Base-by-base conservation (phyloP, 129 eudicot species). In the Escallonia herrerae region DNA sequence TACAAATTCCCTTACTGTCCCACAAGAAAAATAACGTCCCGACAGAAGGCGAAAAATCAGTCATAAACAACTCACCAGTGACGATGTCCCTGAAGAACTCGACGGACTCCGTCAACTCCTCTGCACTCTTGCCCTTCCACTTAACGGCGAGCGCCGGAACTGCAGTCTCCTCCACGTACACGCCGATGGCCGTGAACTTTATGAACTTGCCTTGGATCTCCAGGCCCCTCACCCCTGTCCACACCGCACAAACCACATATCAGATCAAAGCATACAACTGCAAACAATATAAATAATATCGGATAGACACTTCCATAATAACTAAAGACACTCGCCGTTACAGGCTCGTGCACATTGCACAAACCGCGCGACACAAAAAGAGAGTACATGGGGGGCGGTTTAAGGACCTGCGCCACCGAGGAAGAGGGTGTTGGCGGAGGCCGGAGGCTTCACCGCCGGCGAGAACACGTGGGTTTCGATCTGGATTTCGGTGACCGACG, bases 351-450 rank as follows among this genome's bases (percentile, higher is more conserved):
- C 33, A 22, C 33, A 1, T 22, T 22, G 33, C 1, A 1, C 33
- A 22, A 22, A 22, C 33, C 33, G 1, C 33, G 33, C 33, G 33
- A 22, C 33, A 22, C 33, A 22, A 22, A 22, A 22, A 22, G 33
- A 22, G 33, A 22, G 33, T 22, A 22, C 33, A 22, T 22, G 33
- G 33, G 33, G 33, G 33, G n/a, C 33, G 33, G 33, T 38, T 3
- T 14, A 13, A 6, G 15, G 64, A 87, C 99, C 99, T 86, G 99
- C 96, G 57, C 99, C 99, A 39, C 75, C 99, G 64, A 93, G 96
- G 78, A 93, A 86, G 58, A 93, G 62, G 54, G 86, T 45, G 44
- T 71, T 74, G 68, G 70, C 72, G n/a, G 87, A 58, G 39, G 84
- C 87, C 5, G 95, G 99, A 67, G 99, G 89, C 58, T 82, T 86